phyloP scores from a whole-genome alignment of 2,329 filamentous ascomycete genomes.

The Leptographium lundbergii region DNA sequence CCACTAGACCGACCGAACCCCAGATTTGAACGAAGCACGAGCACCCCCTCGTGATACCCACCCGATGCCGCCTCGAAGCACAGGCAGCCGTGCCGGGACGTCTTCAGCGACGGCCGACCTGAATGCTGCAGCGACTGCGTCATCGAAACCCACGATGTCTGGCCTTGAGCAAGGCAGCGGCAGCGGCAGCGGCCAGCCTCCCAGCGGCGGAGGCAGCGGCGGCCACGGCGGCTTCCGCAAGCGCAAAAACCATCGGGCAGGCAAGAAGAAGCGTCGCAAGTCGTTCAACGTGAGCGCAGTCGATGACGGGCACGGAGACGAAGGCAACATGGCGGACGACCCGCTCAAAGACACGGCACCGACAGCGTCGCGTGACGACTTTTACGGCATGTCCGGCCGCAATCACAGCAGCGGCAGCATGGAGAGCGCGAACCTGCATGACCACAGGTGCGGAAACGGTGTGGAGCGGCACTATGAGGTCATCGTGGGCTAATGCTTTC shows the following conservation, averaged over 20 bases:
- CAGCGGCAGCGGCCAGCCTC: not conserved
- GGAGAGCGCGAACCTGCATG: conserved; percentile 76
- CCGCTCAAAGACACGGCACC: conserved; percentile 15
- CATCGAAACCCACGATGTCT: not conserved
- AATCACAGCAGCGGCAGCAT: conserved; percentile 75
- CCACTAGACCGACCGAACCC: not conserved
- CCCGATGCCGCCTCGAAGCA: not conserved
- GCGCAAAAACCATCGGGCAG: conserved; percentile 63
- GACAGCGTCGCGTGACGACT: conserved; percentile 20
- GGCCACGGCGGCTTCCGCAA: conserved; percentile 23
- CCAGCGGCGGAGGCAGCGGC: not conserved
- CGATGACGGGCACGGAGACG: not conserved
- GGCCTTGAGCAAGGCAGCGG: not conserved
- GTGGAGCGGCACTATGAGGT: not conserved
- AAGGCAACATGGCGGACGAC: conserved; percentile 35
- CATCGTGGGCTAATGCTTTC: no score
- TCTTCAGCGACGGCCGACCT: not conserved
- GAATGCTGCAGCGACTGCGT: not conserved
- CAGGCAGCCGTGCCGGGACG: not conserved
- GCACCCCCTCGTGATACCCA: not conserved
- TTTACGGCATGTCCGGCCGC: conserved; percentile 35
- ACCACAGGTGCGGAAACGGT: conserved; percentile 53
- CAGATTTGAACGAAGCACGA: not conserved
- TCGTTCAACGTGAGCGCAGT: conserved; percentile 43
- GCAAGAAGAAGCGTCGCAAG: conserved; percentile 69